phyloP scores from a whole-genome alignment of 805 yeast species.

The Tetrapisispora iriomotensis region DNA sequence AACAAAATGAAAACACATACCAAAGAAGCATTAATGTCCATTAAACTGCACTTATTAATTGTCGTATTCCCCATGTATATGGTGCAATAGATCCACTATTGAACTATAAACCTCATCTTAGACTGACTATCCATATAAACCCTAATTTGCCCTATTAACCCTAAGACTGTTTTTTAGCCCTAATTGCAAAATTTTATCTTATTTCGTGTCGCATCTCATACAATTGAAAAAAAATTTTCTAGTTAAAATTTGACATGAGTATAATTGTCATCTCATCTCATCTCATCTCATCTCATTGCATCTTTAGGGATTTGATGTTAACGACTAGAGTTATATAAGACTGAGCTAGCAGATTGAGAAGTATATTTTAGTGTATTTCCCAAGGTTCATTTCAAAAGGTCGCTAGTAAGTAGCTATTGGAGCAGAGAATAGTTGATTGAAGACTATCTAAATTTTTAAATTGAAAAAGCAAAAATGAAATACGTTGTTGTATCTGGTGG shows the following conservation, averaged over 20 bases:
- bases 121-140: too few relatives aligned
- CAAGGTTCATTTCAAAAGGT: background rate
- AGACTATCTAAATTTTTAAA: too few relatives aligned
- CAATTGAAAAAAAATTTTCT: background rate
- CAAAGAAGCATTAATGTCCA: background rate
- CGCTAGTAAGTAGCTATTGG: background rate
- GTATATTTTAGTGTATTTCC: background rate
- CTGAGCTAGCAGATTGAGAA: too few relatives aligned
- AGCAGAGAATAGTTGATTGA: too few relatives aligned
- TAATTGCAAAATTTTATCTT: background rate
- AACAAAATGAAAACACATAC: background rate
- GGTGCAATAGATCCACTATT: too few relatives aligned
- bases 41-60: too few relatives aligned
- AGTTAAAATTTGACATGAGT: constrained; percentile 1
- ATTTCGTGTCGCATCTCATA: background rate
- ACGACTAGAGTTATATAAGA: background rate
- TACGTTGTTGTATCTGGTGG: constrained; percentile 99
- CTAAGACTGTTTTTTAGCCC: too few relatives aligned
- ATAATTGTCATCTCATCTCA: constrained; percentile 4
- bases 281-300: constrained; percentile 1
- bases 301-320: background rate
- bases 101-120: too few relatives aligned
- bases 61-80: too few relatives aligned
- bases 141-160: too few relatives aligned
- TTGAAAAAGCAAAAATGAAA: constrained; percentile 52